Evolutionary conservation across 1,284 basidiomycete genomes (phyloP).

Genomic region (Marasmius tenuissimus): DNA sequence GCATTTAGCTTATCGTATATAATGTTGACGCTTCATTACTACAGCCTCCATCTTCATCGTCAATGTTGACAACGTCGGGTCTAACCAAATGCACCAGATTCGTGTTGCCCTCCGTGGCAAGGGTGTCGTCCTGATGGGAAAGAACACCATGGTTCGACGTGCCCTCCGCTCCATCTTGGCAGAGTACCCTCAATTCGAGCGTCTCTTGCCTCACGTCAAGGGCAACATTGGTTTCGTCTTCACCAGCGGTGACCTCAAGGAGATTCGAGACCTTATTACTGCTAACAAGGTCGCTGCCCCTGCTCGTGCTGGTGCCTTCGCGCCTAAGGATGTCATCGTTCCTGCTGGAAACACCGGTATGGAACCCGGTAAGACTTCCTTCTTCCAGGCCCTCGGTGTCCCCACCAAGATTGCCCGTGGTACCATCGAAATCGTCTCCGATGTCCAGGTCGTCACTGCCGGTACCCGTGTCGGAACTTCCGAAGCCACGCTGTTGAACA

Average conservation of each 20-base stretch:
- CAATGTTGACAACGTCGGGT: slow-evolving; percentile 99
- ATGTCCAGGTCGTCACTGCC: slow-evolving; percentile 92
- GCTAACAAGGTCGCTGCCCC: slow-evolving; percentile 98
- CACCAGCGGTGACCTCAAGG: slow-evolving; percentile 92
- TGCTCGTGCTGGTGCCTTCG: slow-evolving; percentile 96
- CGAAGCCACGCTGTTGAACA: slow-evolving; percentile 98
- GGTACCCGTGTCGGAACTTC: slow-evolving; percentile 95
- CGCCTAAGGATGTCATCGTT: slow-evolving; percentile 90
- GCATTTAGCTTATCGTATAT: not conserved
- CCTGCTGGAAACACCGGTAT: slow-evolving; percentile 98
- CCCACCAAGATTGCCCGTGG: slow-evolving; percentile 99
- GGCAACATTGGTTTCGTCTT: slow-evolving; percentile 99
- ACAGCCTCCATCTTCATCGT: slow-evolving; percentile 97
- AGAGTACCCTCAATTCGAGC: slow-evolving; percentile 94
- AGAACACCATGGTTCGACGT: slow-evolving; percentile 99
- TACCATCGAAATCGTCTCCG: slow-evolving; percentile 99
- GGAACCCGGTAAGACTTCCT: slow-evolving; percentile 99
- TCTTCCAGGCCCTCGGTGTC: slow-evolving; percentile 99
- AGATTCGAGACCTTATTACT: slow-evolving; percentile 88
- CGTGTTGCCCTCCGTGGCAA: slow-evolving; percentile 95
- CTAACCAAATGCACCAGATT: slow-evolving; percentile 99
- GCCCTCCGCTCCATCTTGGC: slow-evolving; percentile 89
- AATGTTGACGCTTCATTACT: slow-evolving; percentile 6
- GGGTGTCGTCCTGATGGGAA: slow-evolving; percentile 98
- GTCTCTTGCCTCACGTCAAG: slow-evolving; percentile 91